A percentile compares a stretch with the other conserved stretches of the same genome.
Evolutionary conservation across 495 filamentous ascomycete genomes (phyloP).

Genomic region (Neurospora sp.): DNA sequence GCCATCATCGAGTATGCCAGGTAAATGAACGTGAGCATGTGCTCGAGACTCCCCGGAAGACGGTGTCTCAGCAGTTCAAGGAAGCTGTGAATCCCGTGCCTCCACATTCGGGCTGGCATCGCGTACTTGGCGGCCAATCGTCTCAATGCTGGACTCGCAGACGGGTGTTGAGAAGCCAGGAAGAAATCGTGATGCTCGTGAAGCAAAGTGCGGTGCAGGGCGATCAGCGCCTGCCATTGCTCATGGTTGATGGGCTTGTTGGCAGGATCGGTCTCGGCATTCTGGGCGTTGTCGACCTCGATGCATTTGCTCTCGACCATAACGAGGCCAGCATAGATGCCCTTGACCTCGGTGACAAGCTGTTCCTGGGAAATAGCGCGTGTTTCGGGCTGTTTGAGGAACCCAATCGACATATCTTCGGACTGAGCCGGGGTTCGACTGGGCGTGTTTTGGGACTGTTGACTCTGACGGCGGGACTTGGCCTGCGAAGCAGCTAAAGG

Average conservation of each 20-base stretch:
- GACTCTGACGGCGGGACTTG: constrained; percentile 5
- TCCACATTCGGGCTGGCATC: constrained; percentile 79
- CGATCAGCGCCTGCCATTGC: constrained; percentile 66
- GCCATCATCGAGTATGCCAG: constrained; percentile 76
- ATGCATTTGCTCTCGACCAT: constrained; percentile 77
- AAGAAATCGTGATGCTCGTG: constrained; percentile 75
- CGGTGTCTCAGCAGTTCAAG: constrained; percentile 61
- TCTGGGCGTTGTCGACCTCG: constrained; percentile 55
- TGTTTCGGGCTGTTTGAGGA: constrained; percentile 50
- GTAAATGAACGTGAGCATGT: constrained; percentile 76
- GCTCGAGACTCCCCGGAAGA: constrained; percentile 59
- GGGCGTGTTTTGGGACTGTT: neutral
- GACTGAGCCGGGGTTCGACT: neutral
- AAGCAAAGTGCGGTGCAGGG: constrained; percentile 57
- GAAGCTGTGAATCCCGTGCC: constrained; percentile 52
- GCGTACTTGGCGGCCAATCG: constrained; percentile 56
- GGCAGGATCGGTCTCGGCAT: constrained; percentile 26
- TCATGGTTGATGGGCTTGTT: constrained; percentile 39
- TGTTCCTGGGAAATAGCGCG: constrained; percentile 66
- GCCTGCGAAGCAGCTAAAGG: constrained; percentile 4
- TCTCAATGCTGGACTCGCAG: constrained; percentile 48
- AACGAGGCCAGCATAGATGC: constrained; percentile 64
- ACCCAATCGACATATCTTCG: constrained; percentile 8
- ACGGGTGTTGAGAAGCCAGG: constrained; percentile 64
- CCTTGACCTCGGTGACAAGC: constrained; percentile 57